Percentiles rank a stretch among this genome's conserved stretches.
phyloP scores from a whole-genome alignment of 2,329 filamentous ascomycete species.

The Diplocarpon mali region DNA sequence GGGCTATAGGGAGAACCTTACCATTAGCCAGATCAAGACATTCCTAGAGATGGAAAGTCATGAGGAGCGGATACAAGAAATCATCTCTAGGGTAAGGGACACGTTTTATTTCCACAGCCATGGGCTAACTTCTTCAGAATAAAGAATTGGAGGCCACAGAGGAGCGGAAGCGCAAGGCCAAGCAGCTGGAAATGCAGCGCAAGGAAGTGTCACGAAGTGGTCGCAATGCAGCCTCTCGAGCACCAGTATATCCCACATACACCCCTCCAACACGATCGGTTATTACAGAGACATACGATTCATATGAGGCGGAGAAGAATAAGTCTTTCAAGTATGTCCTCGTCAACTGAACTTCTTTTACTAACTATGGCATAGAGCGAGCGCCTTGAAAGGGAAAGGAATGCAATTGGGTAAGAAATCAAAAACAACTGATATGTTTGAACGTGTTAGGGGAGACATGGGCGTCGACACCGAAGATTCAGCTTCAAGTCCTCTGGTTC shows the following conservation, averaged over 20 bases:
- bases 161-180: conserved; percentile 96
- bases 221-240: conserved; percentile 55
- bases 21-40: conserved; percentile 94
- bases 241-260: conserved; percentile 81
- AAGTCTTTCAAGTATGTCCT: conserved; percentile 65
- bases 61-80: conserved; percentile 97
- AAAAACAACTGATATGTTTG: conserved; percentile 94
- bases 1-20: conserved; percentile 92
- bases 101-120: neutral
- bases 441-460: conserved; percentile 84
- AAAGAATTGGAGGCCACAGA: conserved; percentile 97
- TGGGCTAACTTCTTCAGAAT: conserved; percentile 48
- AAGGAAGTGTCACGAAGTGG: conserved; percentile 82
- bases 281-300: conserved; percentile 75
- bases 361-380: conserved; percentile 33
- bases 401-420: conserved; percentile 99
- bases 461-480: conserved; percentile 73
- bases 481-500: conserved; percentile 52
- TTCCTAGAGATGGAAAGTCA: conserved; percentile 99
- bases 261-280: conserved; percentile 66
- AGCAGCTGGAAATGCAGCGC: conserved; percentile 96
- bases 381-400: conserved; percentile 80
- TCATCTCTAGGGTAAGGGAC: conserved; percentile 68
- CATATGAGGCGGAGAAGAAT: conserved; percentile 96
- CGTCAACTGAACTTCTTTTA: neutral